Evolutionary conservation across 768 basidiomycete species (phyloP).

Genomic region (Imleria badia): DNA sequence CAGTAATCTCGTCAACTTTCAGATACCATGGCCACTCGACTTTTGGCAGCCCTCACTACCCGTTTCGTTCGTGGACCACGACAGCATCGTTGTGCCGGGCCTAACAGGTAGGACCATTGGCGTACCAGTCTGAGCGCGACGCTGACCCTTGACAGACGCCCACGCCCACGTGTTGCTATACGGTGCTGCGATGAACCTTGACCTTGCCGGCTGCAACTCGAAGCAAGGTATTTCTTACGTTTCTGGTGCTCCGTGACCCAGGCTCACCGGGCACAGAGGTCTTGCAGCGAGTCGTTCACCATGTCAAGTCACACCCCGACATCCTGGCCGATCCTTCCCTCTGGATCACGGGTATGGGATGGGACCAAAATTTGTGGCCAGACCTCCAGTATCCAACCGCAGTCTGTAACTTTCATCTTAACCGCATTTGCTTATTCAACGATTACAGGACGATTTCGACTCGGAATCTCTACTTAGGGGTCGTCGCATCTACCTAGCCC

Average conservation of each 20-base stretch:
- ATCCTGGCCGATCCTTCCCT: constrained; percentile 47
- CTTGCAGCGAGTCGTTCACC: constrained; percentile 55
- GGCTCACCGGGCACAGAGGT: constrained; percentile 47
- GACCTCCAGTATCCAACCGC: constrained; percentile 67
- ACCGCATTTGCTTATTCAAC: neutral
- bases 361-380: constrained; percentile 88
- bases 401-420: constrained; percentile 41
- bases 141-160: constrained; percentile 49
- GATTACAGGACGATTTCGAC: constrained; percentile 68
- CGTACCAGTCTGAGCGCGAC: neutral
- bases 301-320: constrained; percentile 58
- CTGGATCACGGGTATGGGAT: constrained; percentile 89
- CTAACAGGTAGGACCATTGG: constrained; percentile 53
- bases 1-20: constrained; percentile 1
- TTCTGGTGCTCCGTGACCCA: too few relatives aligned
- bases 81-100: constrained; percentile 66
- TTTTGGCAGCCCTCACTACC: constrained; percentile 20
- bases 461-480: constrained; percentile 63
- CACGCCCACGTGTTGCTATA: constrained; percentile 79
- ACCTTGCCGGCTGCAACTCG: constrained; percentile 57
- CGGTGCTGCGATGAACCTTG: constrained; percentile 64
- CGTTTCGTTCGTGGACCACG: constrained; percentile 27
- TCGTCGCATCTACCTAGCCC: constrained; percentile 67
- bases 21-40: constrained; percentile 25
- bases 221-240: constrained; percentile 46